Percentiles rank a stretch among this genome's conserved stretches.
Evolutionary conservation across 2,329 filamentous ascomycete species (phyloP).

Genomic region (Drechslerella dactyloides): DNA sequence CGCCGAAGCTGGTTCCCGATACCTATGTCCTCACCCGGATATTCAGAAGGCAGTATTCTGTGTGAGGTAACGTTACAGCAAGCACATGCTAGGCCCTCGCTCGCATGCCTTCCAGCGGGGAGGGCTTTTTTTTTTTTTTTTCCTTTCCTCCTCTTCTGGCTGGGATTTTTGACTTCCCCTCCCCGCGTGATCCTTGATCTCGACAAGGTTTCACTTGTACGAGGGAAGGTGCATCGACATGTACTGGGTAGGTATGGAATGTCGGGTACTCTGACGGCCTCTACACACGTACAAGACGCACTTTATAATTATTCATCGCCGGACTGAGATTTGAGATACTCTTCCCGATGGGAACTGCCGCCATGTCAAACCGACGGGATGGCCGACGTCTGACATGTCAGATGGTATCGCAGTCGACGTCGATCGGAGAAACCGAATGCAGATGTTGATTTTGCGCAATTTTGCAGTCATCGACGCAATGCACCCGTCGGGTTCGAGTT

Average conservation of each 20-base stretch:
- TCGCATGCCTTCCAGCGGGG: slow-evolving; percentile 17
- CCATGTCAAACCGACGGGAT: not conserved
- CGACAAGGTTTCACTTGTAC: slow-evolving; percentile 49
- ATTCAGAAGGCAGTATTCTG: slow-evolving; percentile 48
- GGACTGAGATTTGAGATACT: slow-evolving; percentile 21
- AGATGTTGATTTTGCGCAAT: slow-evolving; percentile 44
- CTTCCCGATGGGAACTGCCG: slow-evolving; percentile 21
- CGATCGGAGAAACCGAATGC: slow-evolving; percentile 32
- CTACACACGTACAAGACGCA: slow-evolving; percentile 18
- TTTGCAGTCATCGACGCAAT: slow-evolving; percentile 33
- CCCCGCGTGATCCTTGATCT: slow-evolving; percentile 50
- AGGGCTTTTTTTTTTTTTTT: not conserved
- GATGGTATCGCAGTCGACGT: slow-evolving; percentile 16
- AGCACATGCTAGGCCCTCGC: slow-evolving; percentile 32
- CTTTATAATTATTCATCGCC: slow-evolving; percentile 36
- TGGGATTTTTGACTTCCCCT: not conserved
- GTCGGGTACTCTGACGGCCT: slow-evolving; percentile 32
- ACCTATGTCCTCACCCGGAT: slow-evolving; percentile 50
- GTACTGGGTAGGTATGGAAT: slow-evolving; percentile 6
- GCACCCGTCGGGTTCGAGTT: slow-evolving; percentile 8
- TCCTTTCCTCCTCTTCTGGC: slow-evolving; percentile 15
- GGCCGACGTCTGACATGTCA: not conserved
- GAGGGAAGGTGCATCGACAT: slow-evolving; percentile 37
- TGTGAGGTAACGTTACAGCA: slow-evolving; percentile 51
- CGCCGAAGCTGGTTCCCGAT: slow-evolving; percentile 41